These are phyloP conservation scores for Inonotus obliquus DNA, from an alignment of 1,284 basidiomycete genomes.

Conservation along the genomic window DNA sequence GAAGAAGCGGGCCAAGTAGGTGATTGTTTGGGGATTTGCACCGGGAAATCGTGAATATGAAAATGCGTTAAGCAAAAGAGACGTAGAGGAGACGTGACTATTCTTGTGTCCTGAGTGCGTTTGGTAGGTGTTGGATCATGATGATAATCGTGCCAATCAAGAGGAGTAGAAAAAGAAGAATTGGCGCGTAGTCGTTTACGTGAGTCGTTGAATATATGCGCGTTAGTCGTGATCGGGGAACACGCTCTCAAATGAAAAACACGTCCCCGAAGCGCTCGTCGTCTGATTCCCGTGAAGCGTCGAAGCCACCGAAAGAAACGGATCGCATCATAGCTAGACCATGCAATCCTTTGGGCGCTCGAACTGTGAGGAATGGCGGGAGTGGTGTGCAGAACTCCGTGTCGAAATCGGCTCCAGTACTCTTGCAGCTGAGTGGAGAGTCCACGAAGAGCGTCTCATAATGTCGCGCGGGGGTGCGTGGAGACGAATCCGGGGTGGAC, in stretches of 20 bases:
- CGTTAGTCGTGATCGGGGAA: neutral
- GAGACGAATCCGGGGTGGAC: conserved; percentile 17
- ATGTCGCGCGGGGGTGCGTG: neutral
- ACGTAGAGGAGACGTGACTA: neutral
- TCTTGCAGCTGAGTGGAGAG: neutral
- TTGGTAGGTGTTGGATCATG: neutral
- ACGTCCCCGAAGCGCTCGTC: conserved; percentile 26
- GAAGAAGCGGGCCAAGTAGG: neutral
- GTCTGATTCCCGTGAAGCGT: conserved; percentile 18
- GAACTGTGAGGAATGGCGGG: conserved; percentile 20
- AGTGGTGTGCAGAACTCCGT: neutral
- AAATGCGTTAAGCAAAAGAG: neutral
- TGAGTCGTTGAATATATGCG: neutral
- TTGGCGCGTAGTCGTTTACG: neutral
- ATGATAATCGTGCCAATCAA: neutral
- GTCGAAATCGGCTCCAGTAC: neutral
- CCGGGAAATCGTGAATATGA: neutral
- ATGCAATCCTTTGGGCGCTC: conserved; percentile 23
- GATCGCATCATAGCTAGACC: conserved; percentile 20
- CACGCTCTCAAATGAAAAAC: conserved; percentile 19
- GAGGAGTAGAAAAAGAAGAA: conserved; percentile 1
- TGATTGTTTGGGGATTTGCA: neutral
- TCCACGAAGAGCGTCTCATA: conserved; percentile 7
- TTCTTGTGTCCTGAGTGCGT: conserved; percentile 5
- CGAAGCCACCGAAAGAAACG: conserved; percentile 26